phyloP scores from a whole-genome alignment of 306 rosid genomes.

The Phaseolus lunatus region DNA sequence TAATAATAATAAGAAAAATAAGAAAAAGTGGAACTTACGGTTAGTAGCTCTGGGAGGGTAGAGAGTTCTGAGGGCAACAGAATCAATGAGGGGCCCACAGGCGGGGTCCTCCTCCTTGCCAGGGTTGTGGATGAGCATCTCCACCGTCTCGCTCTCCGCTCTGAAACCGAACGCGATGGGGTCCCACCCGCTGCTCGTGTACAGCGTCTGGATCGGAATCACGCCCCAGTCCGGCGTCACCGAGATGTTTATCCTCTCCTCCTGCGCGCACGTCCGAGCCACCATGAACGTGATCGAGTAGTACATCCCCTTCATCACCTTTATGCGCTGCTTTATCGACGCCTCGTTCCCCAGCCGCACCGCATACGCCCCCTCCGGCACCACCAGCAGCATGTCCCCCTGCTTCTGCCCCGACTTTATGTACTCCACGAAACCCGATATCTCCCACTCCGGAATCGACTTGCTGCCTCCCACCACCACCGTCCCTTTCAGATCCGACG shows the following conservation, averaged over 20 bases:
- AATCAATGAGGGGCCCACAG: conserved; percentile 91
- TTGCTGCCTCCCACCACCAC: conserved; percentile 67
- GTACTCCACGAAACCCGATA: conserved; percentile 87
- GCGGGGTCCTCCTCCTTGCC: conserved; percentile 97
- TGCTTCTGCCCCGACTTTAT: conserved; percentile 92
- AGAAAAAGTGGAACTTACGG: conserved; percentile 22
- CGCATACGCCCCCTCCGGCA: conserved; percentile 92
- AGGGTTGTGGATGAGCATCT: conserved; percentile 82
- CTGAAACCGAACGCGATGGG: conserved; percentile 84
- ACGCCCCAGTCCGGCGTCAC: conserved; percentile 84
- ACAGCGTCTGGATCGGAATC: conserved; percentile 87
- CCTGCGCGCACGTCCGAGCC: conserved; percentile 96
- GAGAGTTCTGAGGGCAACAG: conserved; percentile 74
- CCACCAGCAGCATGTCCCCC: conserved; percentile 97
- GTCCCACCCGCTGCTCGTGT: conserved; percentile 94
- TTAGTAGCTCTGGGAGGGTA: conserved; percentile 75
- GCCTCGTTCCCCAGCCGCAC: conserved; percentile 97
- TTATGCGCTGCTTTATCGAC: conserved; percentile 68
- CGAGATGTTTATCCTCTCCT: conserved; percentile 75
- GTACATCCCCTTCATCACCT: conserved; percentile 71
- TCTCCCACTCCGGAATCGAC: conserved; percentile 85
- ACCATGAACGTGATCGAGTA: conserved; percentile 87
- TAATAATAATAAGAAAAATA: not conserved
- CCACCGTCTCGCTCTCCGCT: conserved; percentile 53
- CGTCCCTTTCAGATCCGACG: conserved; percentile 71